Evolutionary conservation across 2,329 filamentous ascomycete genomes (phyloP).

Genomic region (Ceratocystis eucalypticola): DNA sequence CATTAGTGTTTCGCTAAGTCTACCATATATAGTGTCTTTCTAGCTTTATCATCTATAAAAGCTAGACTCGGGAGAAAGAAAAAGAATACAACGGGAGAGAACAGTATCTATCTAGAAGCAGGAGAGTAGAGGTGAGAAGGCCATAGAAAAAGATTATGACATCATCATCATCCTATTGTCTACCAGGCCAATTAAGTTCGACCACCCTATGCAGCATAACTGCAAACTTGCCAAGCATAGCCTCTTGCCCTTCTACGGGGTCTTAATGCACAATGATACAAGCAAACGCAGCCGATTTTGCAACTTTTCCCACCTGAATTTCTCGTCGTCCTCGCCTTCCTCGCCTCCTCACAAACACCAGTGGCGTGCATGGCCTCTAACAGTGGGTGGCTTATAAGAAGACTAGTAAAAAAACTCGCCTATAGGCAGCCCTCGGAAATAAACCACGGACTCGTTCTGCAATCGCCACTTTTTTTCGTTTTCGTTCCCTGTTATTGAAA

Average conservation of each 20-base stretch:
- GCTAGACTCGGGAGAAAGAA: neutral
- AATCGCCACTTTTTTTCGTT: neutral
- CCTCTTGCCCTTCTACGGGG: no score
- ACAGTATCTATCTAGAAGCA: neutral
- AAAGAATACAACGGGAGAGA: neutral
- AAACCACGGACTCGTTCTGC: neutral
- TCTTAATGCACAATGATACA: no score
- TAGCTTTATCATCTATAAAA: neutral
- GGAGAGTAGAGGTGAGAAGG: neutral
- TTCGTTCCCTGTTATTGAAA: neutral
- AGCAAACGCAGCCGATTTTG: no score
- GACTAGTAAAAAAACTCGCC: neutral
- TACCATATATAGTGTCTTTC: neutral
- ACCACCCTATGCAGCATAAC: neutral
- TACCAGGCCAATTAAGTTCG: neutral
- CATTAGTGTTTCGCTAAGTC: slow-evolving; percentile 2
- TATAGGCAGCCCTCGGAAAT: neutral
- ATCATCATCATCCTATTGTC: neutral
- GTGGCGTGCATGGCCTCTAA: neutral
- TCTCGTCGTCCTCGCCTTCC: no score
- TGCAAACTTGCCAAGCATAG: neutral
- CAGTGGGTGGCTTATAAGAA: neutral
- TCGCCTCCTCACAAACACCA: neutral
- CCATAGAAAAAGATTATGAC: neutral
- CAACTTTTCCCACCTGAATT: no score